Evolutionary conservation across 2,329 filamentous ascomycete species (phyloP), one percentile per base, ranked within the genome.

Genomic region (Botrytis paeoniae): DNA sequence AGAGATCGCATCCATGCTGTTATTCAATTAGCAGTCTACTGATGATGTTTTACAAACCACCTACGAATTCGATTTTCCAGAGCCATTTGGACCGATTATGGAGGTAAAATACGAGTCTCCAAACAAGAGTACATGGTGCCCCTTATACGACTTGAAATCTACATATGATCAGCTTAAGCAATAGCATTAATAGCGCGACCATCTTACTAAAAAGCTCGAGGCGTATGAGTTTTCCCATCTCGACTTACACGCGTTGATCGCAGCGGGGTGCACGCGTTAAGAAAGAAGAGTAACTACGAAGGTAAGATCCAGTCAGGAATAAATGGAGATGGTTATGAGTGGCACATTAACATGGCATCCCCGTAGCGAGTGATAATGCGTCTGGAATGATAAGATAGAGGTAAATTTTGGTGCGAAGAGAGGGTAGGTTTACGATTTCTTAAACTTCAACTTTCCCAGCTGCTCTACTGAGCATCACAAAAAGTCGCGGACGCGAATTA

Each of bases 101-200:
- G 96, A 99, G 68, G 96, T 99, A 83, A 99, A 99, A 84, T 98
- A 98, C 3, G 95, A 97, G 85, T 99, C 95, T 80, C 95, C 95
- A 80, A 99, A 98, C 70, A 98, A 89, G 62, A 99, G 89, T 74
- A 89, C 91, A 85, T 99, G 96, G 80, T 98, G 95, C 73, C 95
- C 96, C 83, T 97, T 97, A 86, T 99, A 99, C 79, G 96, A 98
- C 85, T 99, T 99, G 90, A 99, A 99, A 86, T 99, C 93, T 96
- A 73, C 5, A 60, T 22, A 22, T 35, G 18, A 14, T 81, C 16
- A 80, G 78, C 69, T 32, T 35, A 59, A 35, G n/a, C 29, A 35
- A 59, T 22, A 5, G 48, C 14, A 70, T 45, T 51, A 32, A 37
- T 29, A 41, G 69, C 59, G 71, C 73, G 62, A 75, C 61, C 64